Evolutionary conservation across 495 filamentous ascomycete species (phyloP), one percentile per base, ranked within the genome.

Genomic region (Xanthoparmelia taractica): DNA sequence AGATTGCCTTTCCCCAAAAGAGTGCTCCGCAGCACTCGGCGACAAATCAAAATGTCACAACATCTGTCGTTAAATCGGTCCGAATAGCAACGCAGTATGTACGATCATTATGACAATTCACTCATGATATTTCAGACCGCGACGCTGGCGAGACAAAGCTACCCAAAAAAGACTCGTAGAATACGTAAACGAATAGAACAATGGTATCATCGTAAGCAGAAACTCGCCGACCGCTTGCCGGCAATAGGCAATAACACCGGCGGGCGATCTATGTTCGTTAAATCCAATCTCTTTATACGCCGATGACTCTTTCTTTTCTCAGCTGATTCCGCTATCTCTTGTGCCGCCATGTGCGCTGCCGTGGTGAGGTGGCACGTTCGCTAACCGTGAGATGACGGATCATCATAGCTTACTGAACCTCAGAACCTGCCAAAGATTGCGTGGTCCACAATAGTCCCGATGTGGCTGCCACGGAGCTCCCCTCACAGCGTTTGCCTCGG

Each of bases 201-300:
- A 47, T 61, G 61, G 61, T 63, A 63, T 63, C 61, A 58, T 63
- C n/a, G 41, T 58, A 63, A 48, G 50, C 43, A 61, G 31, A 31
- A 55, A 18, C 25, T 47, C 36, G 29, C 47, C 25, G 29, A 38
- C 25, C 48, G 48, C 27, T 36, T 8, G 27, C 48, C 48, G 4
- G 18, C 25, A 52, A 31, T 31, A 58, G 57, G 61, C 61, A 56
- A 31, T 55, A 8, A 63, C n/a, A 23, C 31, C 40, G 38, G 43
- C 12, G 25, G 48, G 15, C 55, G 17, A 57, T 56, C 38, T 56
- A 62, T 62, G 38, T 57, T 34, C 60, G 15, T 55, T 23, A 41
- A 23, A 25, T 29, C 48, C 23, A 36, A 62, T 50, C 27, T 27
- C 50, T 62, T 31, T 40, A n/a, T 54, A n/a, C 36, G 56, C 33